Evolutionary conservation across 2,329 filamentous ascomycete species (phyloP), one percentile per base, ranked within the genome.

Genomic region (Ascochyta pisi): DNA sequence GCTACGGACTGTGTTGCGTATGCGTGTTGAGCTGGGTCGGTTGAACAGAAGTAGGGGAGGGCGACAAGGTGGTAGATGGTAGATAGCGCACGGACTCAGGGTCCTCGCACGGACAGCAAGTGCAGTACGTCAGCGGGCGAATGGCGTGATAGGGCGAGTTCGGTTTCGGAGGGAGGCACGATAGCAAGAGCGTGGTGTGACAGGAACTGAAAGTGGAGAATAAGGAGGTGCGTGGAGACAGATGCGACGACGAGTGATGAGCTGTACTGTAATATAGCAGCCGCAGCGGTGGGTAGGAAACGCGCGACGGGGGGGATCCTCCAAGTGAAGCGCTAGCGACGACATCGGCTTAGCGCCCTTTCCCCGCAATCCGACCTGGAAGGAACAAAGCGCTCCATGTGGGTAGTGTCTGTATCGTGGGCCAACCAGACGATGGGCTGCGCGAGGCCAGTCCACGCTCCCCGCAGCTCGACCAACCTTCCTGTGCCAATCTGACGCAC

Each of bases 301-400:
- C 19, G 52, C 54, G 46, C 48, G 50, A 56, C 52, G 46, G 39
- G 27, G 37, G 38, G 47, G 3, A 55, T 55, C 52, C 13, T 46
- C 35, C 23, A 16, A n/a, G 10, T 46, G 31, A 16, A 34, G 19
- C 41, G 33, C 53, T 56, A 56, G 33, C 16, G 3, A 38, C 43
- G 13, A 1, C 24, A 59, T 13, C 24, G 63, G 67, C 44, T 53
- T 68, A 64, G 69, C 60, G 56, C 41, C 35, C 16, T 46, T 73
- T 72, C 72, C 71, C 72, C 72, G 72, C 72, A 75, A 69, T 72
- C 54, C 60, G 47, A 48, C 53, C 50, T 53, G 55, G 56, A 62
- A 64, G 50, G 57, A 60, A 70, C 61, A 65, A 70, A 69, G 65
- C 54, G 47, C 47, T 29, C 50, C 55, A 61, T 65, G 64, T 65